Base-by-base conservation (phyloP, 345 rosid species). In the Rhodamnia rubescens region DNA sequence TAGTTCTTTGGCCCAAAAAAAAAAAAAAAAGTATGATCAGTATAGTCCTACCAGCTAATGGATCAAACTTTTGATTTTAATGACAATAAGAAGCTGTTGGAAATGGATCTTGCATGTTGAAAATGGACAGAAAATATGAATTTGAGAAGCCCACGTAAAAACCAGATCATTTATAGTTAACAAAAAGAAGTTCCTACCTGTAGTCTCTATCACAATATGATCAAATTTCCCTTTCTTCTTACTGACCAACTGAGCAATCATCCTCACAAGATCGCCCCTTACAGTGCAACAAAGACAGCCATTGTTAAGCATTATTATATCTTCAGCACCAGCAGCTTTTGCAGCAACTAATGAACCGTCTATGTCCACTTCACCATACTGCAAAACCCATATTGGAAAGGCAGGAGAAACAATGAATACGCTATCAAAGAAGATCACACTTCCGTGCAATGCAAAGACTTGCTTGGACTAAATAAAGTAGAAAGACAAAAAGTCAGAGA, bases 251-350 rank as follows among this genome's bases (percentile, higher is more conserved):
- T 94, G 98, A 3, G 95, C 82, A 75, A 96, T 94, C 99, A 97
- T 93, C 91, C 98, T 95, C 83, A 97, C 98, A 84, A 97, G 98
- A 91, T 97, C 99, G 54, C 98, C 99, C 87, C 98, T 92, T 54
- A 97, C 98, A 1, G 99, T 97, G 91, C 99, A 97, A 87, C 99
- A 97, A 40, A 97, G 91, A 86, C 99, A 97, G 74, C 99, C 99
- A 88, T 97, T 96, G 88, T 96, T 97, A 89, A 97, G 95, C 98
- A 96, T 95, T 56, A 97, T 82, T 49, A 97, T 96, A 87, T 96
- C 98, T 90, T 95, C 98, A 16, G 96, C 94, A 84, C 98, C 98
- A 54, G 94, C 83, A 86, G 96, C 88, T 90, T 95, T 95, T 26
- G 99, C 91, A 91, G 99, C 98, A 69, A 96, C 99, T 42, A 96